phyloP scores from a whole-genome alignment of 768 basidiomycete genomes.

The Boletus sp. region DNA sequence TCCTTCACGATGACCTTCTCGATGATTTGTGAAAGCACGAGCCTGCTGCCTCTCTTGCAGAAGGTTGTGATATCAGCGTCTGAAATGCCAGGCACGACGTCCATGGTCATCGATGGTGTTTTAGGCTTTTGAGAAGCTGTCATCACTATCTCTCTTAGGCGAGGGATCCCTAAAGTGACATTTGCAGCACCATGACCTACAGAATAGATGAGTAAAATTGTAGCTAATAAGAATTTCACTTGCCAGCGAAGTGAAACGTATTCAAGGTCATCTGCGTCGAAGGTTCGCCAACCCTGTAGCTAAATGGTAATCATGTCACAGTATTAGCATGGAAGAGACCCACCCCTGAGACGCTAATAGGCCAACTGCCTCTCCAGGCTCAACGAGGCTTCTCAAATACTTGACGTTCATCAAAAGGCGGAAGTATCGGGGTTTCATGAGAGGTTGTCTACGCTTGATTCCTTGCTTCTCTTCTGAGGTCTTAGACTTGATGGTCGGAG shows the following conservation, averaged over 20 bases:
- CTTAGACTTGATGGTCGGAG: constrained; percentile 47
- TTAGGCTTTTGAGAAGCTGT: constrained; percentile 94
- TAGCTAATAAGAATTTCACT: constrained; percentile 21
- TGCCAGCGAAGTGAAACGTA: constrained; percentile 98
- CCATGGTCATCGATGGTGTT: constrained; percentile 95
- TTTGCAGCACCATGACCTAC: constrained; percentile 97
- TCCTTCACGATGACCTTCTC: constrained; percentile 83
- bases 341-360: constrained; percentile 96
- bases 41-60: constrained; percentile 84
- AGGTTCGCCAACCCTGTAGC: constrained; percentile 87
- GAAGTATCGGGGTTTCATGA: constrained; percentile 60
- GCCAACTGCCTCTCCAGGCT: constrained; percentile 98
- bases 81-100: constrained; percentile 52
- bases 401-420: constrained; percentile 83
- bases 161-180: constrained; percentile 98
- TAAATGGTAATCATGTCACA: not conserved
- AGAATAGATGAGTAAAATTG: constrained; percentile 4
- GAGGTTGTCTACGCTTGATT: constrained; percentile 45
- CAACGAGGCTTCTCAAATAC: constrained; percentile 90
- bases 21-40: constrained; percentile 86
- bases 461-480: constrained; percentile 37
- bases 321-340: constrained; percentile 21
- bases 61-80: constrained; percentile 65
- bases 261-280: constrained; percentile 99
- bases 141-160: constrained; percentile 98